Percentiles rank a stretch among this genome's conserved stretches.
phyloP scores from a whole-genome alignment of 768 basidiomycete species.

The Leccinum pellstonianum region DNA sequence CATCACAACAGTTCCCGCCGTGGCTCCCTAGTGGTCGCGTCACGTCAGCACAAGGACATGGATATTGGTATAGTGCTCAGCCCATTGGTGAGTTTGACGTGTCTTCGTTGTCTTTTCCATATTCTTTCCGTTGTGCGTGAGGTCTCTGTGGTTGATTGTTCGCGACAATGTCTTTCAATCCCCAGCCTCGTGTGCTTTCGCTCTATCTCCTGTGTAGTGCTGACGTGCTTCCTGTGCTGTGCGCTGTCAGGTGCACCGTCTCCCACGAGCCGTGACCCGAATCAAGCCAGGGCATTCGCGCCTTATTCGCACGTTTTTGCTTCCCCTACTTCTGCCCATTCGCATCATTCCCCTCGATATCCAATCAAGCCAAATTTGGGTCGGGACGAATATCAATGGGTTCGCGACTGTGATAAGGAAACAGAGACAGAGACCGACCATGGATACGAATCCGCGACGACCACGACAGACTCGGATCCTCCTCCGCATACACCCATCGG shows the following conservation, averaged over 20 bases:
- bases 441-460: conserved; percentile 29
- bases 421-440: conserved; percentile 24
- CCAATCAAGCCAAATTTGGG: conserved; percentile 2
- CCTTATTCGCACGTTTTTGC: conserved; percentile 9
- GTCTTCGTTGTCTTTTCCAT: conserved; percentile 1
- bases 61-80: conserved; percentile 22
- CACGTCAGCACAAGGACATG: conserved; percentile 16
- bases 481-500: conserved; percentile 28
- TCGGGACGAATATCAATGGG: conserved; percentile 6
- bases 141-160: neutral
- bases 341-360: conserved; percentile 3
- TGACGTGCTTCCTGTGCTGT: conserved; percentile 9
- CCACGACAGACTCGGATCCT: conserved; percentile 30
- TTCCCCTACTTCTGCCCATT: conserved; percentile 1
- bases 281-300: conserved; percentile 2
- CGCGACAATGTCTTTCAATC: neutral
- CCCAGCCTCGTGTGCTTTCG: neutral
- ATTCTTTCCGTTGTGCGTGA: neutral
- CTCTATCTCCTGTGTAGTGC: conserved; percentile 5
- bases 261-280: conserved; percentile 12
- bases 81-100: conserved; percentile 19
- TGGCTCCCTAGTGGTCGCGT: conserved; percentile 17
- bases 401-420: conserved; percentile 18
- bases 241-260: conserved; percentile 16
- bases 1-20: conserved; percentile 14